Evolutionary conservation across 768 basidiomycete species (phyloP), one percentile per base, ranked within the genome.

Genomic region (Mycena alexandri): DNA sequence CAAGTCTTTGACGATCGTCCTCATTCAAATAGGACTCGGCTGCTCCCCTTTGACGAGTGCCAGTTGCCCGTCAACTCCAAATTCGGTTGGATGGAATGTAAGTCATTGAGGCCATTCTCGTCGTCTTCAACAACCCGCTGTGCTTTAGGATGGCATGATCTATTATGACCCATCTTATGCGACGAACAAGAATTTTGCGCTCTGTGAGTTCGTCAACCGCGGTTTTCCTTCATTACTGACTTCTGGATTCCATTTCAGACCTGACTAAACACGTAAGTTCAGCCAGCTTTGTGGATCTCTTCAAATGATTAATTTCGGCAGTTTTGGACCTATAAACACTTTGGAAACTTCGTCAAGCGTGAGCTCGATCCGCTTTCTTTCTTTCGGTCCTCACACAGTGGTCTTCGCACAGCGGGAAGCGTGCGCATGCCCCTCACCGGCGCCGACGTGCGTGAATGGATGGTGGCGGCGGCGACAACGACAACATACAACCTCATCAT

Each of bases 41-140:
- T 85, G 83, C 65, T 71, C 78, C 2, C 82, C 83, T 5, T 59
- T 75, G 36, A 77, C 71, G 34, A 77, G 77, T 57, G 63, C 79
- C 0, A 73, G 73, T 2, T 85, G 83, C 29, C 72, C 77, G 11
- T 79, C 77, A 10, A 76, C 73, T 2, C 61, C 77, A 21, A 84
- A 85, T 64, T 73, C 79, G 0, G 73, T 75, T 47, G 84, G 84
- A 19, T 85, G 83, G 83, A 83, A 77, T 63, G 83, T 82, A 51
- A 69, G 79, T 56, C 1, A 29, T 19, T 38, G 2, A 17, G n/a
- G 1, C 22, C 7, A 19, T 21, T 0, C 22, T 19, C 12, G 10
- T 16, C 34, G 19, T 29, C 33, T 17, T 50, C 65, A 50, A 48
- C n/a, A 14, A 14, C 13, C 24, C 38, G 11, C 16, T 41, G n/a